These are phyloP conservation scores for Phytophthora pini DNA, from an alignment of 352 stramenopile genomes.

Conservation along the genomic window DNA sequence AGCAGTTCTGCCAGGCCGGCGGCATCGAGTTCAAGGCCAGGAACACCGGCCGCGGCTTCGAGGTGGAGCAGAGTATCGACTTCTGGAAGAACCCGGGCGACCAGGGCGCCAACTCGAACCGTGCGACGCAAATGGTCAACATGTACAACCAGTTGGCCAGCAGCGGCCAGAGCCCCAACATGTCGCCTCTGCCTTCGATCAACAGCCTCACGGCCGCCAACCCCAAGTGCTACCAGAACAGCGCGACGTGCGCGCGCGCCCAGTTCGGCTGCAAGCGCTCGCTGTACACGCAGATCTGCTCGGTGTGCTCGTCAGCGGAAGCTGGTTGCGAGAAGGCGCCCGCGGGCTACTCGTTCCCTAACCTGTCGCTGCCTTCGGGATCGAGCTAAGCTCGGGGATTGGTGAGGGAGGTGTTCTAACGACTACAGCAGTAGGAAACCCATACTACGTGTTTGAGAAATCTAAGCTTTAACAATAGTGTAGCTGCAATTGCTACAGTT, in stretches of 20 bases:
- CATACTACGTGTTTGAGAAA: too few species aligned
- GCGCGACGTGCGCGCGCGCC: slow-evolving; percentile 44
- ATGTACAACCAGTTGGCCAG: slow-evolving; percentile 45
- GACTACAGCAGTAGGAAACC: too few species aligned
- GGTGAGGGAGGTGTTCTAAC: not conserved
- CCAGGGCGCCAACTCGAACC: slow-evolving; percentile 36
- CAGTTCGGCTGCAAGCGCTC: slow-evolving; percentile 62
- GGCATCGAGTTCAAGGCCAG: slow-evolving; percentile 54
- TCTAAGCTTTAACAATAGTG: too few species aligned
- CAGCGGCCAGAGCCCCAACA: slow-evolving; percentile 43
- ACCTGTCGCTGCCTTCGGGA: slow-evolving; percentile 4
- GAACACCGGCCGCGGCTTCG: slow-evolving; percentile 34
- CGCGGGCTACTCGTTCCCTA: slow-evolving; percentile 6
- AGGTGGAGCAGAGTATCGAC: slow-evolving; percentile 32
- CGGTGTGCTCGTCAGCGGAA: slow-evolving; percentile 40
- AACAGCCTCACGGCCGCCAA: slow-evolving; percentile 44
- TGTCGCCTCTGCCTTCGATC: slow-evolving; percentile 53
- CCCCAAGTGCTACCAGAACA: slow-evolving; percentile 72
- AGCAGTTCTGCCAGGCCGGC: slow-evolving; percentile 51
- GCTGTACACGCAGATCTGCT: slow-evolving; percentile 63
- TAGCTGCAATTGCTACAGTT: too few species aligned
- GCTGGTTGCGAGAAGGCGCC: slow-evolving; percentile 6
- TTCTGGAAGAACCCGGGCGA: slow-evolving; percentile 61
- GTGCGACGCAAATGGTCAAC: slow-evolving; percentile 32
- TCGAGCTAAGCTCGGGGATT: not conserved